Evolutionary conservation across 306 rosid species (phyloP).

Genomic region (Quercus suber): DNA sequence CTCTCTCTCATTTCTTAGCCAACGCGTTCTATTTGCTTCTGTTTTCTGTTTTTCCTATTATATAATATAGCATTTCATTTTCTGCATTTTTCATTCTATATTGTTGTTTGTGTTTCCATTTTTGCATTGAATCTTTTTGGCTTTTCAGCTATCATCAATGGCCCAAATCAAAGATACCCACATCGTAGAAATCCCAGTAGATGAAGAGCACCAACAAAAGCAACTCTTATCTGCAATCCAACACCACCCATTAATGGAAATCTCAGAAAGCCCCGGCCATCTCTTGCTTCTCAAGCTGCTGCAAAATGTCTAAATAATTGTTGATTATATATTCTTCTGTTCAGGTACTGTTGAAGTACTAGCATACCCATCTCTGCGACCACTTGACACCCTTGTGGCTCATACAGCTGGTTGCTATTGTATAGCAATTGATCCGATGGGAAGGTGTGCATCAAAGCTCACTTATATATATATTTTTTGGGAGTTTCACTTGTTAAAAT

Average conservation of each 20-base stretch:
- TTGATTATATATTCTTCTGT: conserved; percentile 4
- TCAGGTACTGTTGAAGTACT: conserved; percentile 91
- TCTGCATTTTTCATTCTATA: background rate
- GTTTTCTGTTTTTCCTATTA: background rate
- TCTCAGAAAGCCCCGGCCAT: conserved; percentile 75
- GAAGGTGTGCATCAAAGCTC: conserved; percentile 55
- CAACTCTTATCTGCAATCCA: conserved; percentile 44
- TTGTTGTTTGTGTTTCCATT: background rate
- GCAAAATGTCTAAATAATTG: background rate
- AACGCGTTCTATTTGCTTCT: background rate
- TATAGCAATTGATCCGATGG: conserved; percentile 92
- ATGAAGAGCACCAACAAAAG: conserved; percentile 53
- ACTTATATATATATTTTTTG: background rate
- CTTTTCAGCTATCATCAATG: conserved; percentile 30
- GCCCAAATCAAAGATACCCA: conserved; percentile 55
- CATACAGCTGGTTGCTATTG: conserved; percentile 99
- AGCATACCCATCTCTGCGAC: conserved; percentile 84
- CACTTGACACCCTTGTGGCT: conserved; percentile 89
- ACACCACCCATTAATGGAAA: conserved; percentile 79
- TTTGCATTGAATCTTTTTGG: background rate
- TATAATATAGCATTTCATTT: background rate
- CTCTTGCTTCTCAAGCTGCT: conserved; percentile 71
- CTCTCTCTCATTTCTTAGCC: background rate
- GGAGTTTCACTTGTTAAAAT: background rate
- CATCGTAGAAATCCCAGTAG: conserved; percentile 74